These are phyloP conservation scores for Gelatoporia subvermispora DNA, from an alignment of 768 basidiomycete genomes.

Conservation along the genomic window DNA sequence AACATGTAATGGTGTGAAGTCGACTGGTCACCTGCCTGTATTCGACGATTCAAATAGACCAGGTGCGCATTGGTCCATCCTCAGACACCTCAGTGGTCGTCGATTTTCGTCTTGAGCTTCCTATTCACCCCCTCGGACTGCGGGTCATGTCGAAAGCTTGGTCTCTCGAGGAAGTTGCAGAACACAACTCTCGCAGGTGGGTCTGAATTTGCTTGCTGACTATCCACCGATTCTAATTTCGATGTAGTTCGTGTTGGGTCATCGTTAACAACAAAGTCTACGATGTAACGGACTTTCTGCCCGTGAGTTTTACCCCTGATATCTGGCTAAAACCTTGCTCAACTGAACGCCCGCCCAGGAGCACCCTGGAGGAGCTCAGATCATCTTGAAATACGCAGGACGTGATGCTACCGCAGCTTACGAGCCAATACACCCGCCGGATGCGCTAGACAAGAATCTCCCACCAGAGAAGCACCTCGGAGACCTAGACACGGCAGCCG, in stretches of 20 bases:
- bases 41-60: no score
- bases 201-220: conserved; percentile 11
- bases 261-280: conserved; percentile 79
- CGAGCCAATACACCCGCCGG: conserved; percentile 81
- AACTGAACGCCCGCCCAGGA: conserved; percentile 33
- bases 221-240: not conserved
- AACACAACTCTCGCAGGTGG: conserved; percentile 52
- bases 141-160: conserved; percentile 30
- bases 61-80: no score
- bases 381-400: conserved; percentile 83
- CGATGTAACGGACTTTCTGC: conserved; percentile 77
- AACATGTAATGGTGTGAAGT: no score
- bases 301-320: conserved; percentile 33
- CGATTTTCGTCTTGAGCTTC: no score
- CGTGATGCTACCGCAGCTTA: conserved; percentile 76
- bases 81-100: no score
- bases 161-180: conserved; percentile 52
- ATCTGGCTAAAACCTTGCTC: not conserved
- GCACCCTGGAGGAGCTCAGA: conserved; percentile 77
- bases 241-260: conserved; percentile 75
- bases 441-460: conserved; percentile 70
- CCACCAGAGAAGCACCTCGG: conserved; percentile 72
- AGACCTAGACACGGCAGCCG: conserved; percentile 44
- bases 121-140: no score
- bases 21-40: no score